Base-by-base conservation (phyloP, 495 filamentous ascomycete species). In the Sphaerosporella brunnea region DNA sequence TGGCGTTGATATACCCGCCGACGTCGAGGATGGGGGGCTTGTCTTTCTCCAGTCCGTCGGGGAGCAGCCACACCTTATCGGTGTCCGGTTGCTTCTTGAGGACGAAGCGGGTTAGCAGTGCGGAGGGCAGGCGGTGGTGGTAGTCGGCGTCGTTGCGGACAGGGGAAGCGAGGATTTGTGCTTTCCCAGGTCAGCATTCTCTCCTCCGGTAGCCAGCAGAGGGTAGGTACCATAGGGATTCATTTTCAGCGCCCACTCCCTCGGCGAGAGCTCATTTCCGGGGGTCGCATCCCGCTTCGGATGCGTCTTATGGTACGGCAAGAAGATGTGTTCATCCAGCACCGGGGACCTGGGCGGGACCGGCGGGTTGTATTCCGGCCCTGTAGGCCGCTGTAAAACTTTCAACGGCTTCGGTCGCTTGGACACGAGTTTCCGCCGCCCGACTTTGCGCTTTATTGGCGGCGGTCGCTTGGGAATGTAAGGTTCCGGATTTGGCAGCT, bases 141-240 rank as follows among this genome's bases (percentile, higher is more conserved):
- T 40, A 50, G 23, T 59, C 55, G 23, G 50, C 23, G 21, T 58
- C 56, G 23, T 42, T 41, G 11, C 56, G 56, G 40, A 55, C 45
- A 28, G 49, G 38, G 8, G 55, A 49, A 36, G 51, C 56, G 13
- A 59, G 48, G 36, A 59, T 59, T 28, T 39, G 47, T 35, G 56
- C 56, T 18, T 16, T 16, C 20, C 10, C 15, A 7, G 15, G 10
- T 40, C 7, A 40, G 37, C 10, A 2, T 16, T 10, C 10, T 2
- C 8, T 40, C 15, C 10, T 3, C 3, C 10, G 37, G 37, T 13
- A 18, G 9, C 3, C 7, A 21, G 24, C 11, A n/a, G 13, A n/a
- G 15, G 11, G 18, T 15, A 4, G 23, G 7, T 45, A 54, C 53
- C 53, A 21, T 58, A 58, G 18, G 55, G 55, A 40, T 58, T 58